Conservation (phyloP, 2,329 filamentous ascomycete species). For the Fusarium annulatum region DNA sequence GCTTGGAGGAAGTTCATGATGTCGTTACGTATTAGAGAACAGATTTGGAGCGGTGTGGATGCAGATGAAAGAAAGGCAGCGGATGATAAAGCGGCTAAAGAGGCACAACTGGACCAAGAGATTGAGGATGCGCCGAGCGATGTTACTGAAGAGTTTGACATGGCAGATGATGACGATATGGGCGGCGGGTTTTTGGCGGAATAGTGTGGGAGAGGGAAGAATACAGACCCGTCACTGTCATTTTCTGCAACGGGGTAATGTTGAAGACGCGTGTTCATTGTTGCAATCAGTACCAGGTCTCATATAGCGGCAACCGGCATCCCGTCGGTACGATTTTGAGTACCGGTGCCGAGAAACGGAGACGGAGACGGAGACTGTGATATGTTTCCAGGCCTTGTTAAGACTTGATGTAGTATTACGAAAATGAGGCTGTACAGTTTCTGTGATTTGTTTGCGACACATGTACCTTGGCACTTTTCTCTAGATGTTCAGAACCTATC, state of each 20-base stretch:
- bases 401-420: background rate
- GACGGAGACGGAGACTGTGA: background rate
- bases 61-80: constrained; percentile 58
- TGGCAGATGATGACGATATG: constrained; percentile 56
- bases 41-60: constrained; percentile 72
- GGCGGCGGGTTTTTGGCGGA: constrained; percentile 60
- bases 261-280: background rate
- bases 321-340: background rate
- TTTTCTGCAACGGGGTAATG: background rate
- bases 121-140: constrained; percentile 53
- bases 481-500: background rate
- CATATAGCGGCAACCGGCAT: background rate
- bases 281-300: background rate
- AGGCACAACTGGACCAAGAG: constrained; percentile 51
- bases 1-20: constrained; percentile 77
- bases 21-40: constrained; percentile 79
- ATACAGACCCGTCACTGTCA: background rate
- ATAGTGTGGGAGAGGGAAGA: constrained; percentile 28
- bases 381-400: background rate
- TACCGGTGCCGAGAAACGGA: background rate
- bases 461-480: background rate
- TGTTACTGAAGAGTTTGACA: constrained; percentile 57
- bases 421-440: constrained; percentile 3
- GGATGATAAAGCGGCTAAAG: constrained; percentile 51
- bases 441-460: background rate